Conservation (phyloP, 345 rosid genomes). For the Triadica sebifera region DNA sequence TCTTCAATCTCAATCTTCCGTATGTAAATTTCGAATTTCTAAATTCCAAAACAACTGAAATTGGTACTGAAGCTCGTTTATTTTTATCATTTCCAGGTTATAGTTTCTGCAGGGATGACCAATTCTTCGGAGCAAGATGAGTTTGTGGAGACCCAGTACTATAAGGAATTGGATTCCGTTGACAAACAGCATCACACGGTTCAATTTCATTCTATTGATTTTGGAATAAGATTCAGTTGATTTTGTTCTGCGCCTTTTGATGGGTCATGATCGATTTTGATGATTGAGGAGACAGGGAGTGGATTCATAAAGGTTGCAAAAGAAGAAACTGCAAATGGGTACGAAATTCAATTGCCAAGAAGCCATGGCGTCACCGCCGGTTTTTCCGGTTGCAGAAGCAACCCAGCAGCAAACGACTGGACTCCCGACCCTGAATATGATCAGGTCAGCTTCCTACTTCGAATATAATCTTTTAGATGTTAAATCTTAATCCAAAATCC, state of each 20-base stretch:
- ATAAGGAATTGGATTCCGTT: conserved; percentile 50
- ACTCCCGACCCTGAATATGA: conserved; percentile 38
- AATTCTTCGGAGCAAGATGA: conserved; percentile 41
- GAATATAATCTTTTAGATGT: background rate
- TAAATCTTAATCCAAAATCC: too few relatives aligned
- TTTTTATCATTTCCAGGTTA: conserved; percentile 27
- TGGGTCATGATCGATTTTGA: background rate
- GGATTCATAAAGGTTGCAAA: conserved; percentile 56
- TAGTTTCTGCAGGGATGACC: conserved; percentile 22
- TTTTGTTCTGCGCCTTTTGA: background rate
- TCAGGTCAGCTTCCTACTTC: conserved; percentile 18
- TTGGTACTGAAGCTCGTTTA: background rate
- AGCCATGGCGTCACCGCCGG: background rate
- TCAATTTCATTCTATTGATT: background rate
- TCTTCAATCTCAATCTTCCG: conserved; percentile 52
- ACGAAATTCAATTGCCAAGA: conserved; percentile 14
- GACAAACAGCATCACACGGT: conserved; percentile 79
- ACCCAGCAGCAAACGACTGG: conserved; percentile 83
- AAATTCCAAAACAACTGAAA: background rate
- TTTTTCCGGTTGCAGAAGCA: conserved; percentile 38
- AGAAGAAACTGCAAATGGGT: conserved; percentile 38
- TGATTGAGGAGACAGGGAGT: conserved; percentile 54
- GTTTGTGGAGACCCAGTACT: conserved; percentile 60
- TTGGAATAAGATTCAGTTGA: background rate
- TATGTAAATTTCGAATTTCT: conserved; percentile 12